Percentiles rank a stretch among this genome's conserved stretches.
Evolutionary conservation across 2,329 filamentous ascomycete species (phyloP).

Genomic region (Leptosphaerulina australis): DNA sequence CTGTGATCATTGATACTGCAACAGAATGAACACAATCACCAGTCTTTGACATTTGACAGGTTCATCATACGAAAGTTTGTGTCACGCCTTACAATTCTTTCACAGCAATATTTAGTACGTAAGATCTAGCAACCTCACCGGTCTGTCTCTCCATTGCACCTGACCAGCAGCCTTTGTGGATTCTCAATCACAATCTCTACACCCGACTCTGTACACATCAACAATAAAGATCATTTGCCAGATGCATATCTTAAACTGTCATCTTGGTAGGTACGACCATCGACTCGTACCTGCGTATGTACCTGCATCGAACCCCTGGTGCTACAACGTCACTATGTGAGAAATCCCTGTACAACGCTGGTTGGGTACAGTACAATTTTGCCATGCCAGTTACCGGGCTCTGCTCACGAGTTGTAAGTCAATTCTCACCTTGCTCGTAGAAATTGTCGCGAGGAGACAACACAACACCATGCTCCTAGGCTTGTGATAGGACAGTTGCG

Average conservation of each 20-base stretch:
- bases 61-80: slow-evolving; percentile 17
- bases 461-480: slow-evolving; percentile 11
- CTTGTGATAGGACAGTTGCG: slow-evolving; percentile 2
- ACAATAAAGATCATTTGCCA: neutral
- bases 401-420: neutral
- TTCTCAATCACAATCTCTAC: neutral
- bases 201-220: neutral
- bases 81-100: slow-evolving; percentile 6
- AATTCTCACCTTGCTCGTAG: neutral
- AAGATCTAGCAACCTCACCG: neutral
- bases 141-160: slow-evolving; percentile 18
- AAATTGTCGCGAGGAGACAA: slow-evolving; percentile 7
- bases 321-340: slow-evolving; percentile 18
- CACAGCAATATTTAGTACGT: neutral
- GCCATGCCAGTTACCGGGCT: slow-evolving; percentile 15
- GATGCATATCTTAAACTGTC: slow-evolving; percentile 14
- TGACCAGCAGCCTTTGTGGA: neutral
- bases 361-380: slow-evolving; percentile 13
- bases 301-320: slow-evolving; percentile 22
- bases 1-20: slow-evolving; percentile 7
- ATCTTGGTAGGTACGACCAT: slow-evolving; percentile 20
- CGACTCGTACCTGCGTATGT: slow-evolving; percentile 18
- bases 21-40: slow-evolving; percentile 22
- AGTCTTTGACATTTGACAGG: slow-evolving; percentile 32
- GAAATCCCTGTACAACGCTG: slow-evolving; percentile 21